These are phyloP conservation scores for Amanita subjunquillea DNA, from an alignment of 768 basidiomycete species.

Conservation along the genomic window DNA sequence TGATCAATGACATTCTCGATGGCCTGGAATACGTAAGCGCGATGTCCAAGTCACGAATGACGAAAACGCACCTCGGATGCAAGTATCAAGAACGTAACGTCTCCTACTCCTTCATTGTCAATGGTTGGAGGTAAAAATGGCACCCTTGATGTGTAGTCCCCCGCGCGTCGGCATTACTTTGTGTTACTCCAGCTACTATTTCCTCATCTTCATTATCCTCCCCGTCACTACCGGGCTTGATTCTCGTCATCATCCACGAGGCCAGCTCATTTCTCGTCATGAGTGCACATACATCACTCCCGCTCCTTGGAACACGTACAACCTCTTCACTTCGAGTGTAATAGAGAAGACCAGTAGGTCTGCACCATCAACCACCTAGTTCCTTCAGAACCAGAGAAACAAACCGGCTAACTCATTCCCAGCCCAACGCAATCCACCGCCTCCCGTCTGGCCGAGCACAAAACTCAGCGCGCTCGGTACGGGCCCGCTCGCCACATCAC, in stretches of 20 bases:
- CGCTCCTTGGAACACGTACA: conserved; percentile 67
- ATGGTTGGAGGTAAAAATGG: conserved; percentile 81
- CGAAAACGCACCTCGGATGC: conserved; percentile 64
- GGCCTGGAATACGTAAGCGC: conserved; percentile 30
- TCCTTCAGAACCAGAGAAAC: conserved; percentile 21
- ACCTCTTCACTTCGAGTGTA: conserved; percentile 91
- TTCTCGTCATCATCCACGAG: conserved; percentile 55
- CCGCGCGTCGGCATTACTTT: conserved; percentile 6
- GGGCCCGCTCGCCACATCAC: background rate
- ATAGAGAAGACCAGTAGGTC: conserved; percentile 73
- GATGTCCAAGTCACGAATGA: background rate
- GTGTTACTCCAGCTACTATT: conserved; percentile 9
- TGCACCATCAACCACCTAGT: background rate
- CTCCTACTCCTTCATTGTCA: conserved; percentile 68
- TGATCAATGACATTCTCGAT: conserved; percentile 54
- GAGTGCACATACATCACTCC: conserved; percentile 80
- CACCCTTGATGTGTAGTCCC: conserved; percentile 17
- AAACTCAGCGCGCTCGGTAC: conserved; percentile 17
- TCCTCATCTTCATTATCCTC: conserved; percentile 10
- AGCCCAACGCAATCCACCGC: background rate
- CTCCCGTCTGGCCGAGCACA: conserved; percentile 12
- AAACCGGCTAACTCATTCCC: conserved; percentile 10
- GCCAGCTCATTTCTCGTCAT: conserved; percentile 83
- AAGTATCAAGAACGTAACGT: conserved; percentile 78
- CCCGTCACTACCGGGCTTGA: conserved; percentile 6